Evolutionary conservation across 495 filamentous ascomycete species (phyloP).

Genomic region (Neurospora pannonica): DNA sequence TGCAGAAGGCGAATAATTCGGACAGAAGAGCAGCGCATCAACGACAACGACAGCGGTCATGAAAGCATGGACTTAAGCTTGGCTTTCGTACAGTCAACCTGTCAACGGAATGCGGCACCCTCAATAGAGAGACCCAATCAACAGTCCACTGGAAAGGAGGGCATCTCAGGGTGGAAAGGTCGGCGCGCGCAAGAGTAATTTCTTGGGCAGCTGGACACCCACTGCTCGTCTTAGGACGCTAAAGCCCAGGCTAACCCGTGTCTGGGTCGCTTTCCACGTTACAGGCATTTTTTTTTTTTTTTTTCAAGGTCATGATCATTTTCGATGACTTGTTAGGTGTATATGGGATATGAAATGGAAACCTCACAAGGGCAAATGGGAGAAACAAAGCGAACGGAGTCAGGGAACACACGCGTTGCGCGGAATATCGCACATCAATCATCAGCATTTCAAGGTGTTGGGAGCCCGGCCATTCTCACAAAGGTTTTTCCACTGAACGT

Average conservation of each 20-base stretch:
- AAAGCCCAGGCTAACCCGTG: not conserved
- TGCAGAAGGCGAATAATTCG: constrained; percentile 27
- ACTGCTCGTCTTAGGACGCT: not conserved
- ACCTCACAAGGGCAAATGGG: not conserved
- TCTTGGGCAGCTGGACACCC: not conserved
- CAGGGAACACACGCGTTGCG: not conserved
- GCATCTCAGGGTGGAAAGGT: not conserved
- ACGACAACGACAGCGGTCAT: not conserved
- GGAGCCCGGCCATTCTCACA: not conserved
- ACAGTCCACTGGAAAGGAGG: not conserved
- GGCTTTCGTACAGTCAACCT: not conserved
- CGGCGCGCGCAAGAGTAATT: not conserved
- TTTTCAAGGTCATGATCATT: not conserved
- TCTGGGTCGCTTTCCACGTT: not conserved
- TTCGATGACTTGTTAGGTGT: not conserved
- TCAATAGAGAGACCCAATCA: not conserved
- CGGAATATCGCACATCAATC: not conserved
- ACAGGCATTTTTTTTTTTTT: not conserved
- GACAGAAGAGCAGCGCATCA: not conserved
- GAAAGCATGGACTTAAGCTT: not conserved
- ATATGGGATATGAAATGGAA: not conserved
- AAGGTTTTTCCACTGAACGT: not conserved
- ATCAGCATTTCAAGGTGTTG: not conserved
- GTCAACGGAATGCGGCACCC: not conserved
- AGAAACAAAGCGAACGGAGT: not conserved